Percentiles rank a stretch among this genome's conserved stretches.
phyloP scores from a whole-genome alignment of 2,329 filamentous ascomycete genomes.

The Neophaeococcomyces mojaviensis region DNA sequence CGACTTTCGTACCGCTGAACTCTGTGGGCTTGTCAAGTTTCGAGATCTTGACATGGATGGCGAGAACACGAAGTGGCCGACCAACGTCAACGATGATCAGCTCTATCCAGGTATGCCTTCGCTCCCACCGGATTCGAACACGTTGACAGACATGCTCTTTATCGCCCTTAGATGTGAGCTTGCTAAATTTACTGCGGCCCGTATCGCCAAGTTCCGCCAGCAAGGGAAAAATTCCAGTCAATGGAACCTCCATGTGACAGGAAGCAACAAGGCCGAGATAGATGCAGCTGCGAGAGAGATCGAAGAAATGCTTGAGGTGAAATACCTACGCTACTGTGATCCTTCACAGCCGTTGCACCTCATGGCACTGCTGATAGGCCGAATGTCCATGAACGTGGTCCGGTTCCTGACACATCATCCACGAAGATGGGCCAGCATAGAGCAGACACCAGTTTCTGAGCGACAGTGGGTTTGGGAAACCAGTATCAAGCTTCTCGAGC shows the following conservation, averaged over 20 bases:
- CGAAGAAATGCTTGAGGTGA: slow-evolving; percentile 26
- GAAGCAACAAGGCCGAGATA: slow-evolving; percentile 1
- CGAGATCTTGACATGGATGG: slow-evolving; percentile 19
- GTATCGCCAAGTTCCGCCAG: slow-evolving; percentile 1
- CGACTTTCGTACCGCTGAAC: slow-evolving; percentile 25
- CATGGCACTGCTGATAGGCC: slow-evolving; percentile 24
- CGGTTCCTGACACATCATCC: slow-evolving; percentile 25
- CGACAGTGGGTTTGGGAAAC: slow-evolving; percentile 26
- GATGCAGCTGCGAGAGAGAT: slow-evolving; percentile 21
- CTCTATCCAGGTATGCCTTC: slow-evolving; percentile 37
- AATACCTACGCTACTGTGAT: slow-evolving; percentile 30
- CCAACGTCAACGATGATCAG: slow-evolving; percentile 54
- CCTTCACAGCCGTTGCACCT: slow-evolving; percentile 32
- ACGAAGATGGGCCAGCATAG: slow-evolving; percentile 27
- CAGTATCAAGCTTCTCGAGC: slow-evolving; percentile 26
- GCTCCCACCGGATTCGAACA: slow-evolving; percentile 7
- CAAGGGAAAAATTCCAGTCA: no score
- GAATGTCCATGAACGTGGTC: slow-evolving; percentile 16
- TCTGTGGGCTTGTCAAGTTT: slow-evolving; percentile 22
- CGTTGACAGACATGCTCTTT: slow-evolving; percentile 15
- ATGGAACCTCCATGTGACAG: no score
- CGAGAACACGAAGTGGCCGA: slow-evolving; percentile 32
- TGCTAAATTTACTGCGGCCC: slow-evolving; percentile 5
- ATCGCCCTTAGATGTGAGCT: slow-evolving; percentile 11
- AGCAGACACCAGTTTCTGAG: slow-evolving; percentile 25